Evolutionary conservation across 192 early-diverging fungal species (phyloP).

Genomic region (Anaeromyces robustus): DNA sequence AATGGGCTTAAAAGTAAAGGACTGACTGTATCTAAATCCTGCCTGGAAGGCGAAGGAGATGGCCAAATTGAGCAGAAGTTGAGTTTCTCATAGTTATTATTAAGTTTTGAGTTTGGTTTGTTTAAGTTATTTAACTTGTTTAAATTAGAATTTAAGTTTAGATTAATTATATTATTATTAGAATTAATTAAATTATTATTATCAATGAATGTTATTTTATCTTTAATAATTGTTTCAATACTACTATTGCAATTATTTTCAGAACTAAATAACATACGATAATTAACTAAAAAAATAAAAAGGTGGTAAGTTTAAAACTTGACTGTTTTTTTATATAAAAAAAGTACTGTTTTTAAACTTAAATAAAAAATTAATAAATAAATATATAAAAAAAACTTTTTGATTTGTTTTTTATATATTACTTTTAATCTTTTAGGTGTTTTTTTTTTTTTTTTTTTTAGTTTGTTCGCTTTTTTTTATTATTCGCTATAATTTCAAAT

Average conservation of each 20-base stretch:
- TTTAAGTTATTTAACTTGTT: not conserved
- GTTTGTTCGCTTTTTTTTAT: not conserved
- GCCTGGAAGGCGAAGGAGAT: not conserved
- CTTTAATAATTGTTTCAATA: not conserved
- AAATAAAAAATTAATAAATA: not conserved
- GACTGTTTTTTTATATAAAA: not conserved
- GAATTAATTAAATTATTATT: not conserved
- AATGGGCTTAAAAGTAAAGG: not conserved
- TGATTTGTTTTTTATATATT: not conserved
- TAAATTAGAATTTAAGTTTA: not conserved
- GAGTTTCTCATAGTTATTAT: not conserved
- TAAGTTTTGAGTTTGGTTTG: not conserved
- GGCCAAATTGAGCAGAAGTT: not conserved
- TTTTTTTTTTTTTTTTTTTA: too few species aligned
- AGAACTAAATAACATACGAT: not conserved
- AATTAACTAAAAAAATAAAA: not conserved
- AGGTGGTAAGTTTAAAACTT: not conserved
- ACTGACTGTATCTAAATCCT: not conserved
- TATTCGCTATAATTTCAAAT: not conserved
- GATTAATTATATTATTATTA: not conserved
- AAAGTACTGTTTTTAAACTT: not conserved
- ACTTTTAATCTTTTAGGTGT: not conserved
- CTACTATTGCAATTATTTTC: not conserved
- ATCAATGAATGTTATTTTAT: not conserved
- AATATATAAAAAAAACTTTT: not conserved